phyloP scores from a whole-genome alignment of 306 rosid species.

The Carpinus viminea region DNA sequence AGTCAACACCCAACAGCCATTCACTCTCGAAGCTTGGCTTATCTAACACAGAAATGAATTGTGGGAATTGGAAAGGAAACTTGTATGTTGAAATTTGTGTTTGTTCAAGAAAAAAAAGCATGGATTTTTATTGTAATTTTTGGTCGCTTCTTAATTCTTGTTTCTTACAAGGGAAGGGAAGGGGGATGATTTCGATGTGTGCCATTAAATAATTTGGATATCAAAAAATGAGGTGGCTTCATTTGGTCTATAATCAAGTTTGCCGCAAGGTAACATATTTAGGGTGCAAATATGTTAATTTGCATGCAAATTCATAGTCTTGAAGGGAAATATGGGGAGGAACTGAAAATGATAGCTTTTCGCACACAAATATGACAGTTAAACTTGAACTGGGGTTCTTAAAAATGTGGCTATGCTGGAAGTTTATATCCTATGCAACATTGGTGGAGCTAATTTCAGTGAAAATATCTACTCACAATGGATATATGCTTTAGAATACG shows the following conservation, averaged over 20 bases:
- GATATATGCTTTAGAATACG: not conserved
- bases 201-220: not conserved
- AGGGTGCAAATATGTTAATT: not conserved
- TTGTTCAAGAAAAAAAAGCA: not conserved
- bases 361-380: not conserved
- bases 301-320: not conserved
- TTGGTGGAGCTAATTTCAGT: not conserved
- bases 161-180: not conserved
- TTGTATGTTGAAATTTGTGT: not conserved
- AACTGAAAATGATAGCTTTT: not conserved
- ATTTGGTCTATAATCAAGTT: not conserved
- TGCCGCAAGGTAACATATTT: not conserved
- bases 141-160: not conserved
- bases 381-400: not conserved
- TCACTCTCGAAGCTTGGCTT: not conserved
- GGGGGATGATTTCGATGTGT: not conserved
- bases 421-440: not conserved
- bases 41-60: not conserved
- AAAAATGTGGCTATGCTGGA: not conserved
- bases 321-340: not conserved
- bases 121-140: not conserved
- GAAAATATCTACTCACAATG: not conserved
- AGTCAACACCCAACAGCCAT: not conserved
- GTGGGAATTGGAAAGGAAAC: not conserved
- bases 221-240: not conserved